Conservation (phyloP, 768 basidiomycete genomes). For the Tremella fuciformis region DNA sequence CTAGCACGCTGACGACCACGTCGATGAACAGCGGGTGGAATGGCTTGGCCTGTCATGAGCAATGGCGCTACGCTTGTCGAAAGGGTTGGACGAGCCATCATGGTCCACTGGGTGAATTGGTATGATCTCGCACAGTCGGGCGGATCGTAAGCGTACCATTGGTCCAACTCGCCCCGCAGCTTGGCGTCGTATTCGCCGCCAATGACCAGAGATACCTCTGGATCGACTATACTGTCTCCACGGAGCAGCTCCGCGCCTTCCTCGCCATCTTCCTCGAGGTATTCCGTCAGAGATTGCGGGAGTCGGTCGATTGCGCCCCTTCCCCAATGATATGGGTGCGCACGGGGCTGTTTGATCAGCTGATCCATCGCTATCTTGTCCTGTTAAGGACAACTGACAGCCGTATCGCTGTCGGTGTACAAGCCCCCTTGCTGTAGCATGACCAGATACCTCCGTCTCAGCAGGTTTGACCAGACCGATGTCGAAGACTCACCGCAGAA, state of each 20-base stretch:
- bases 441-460: conserved; percentile 38
- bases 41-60: too few relatives aligned
- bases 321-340: neutral
- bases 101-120: neutral
- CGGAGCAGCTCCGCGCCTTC: neutral
- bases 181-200: neutral
- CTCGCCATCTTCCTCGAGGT: neutral
- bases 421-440: conserved; percentile 47
- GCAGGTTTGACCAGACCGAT: too few relatives aligned
- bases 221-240: neutral
- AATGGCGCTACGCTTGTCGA: too few relatives aligned
- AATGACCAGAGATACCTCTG: neutral
- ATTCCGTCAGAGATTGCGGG: neutral
- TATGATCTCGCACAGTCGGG: neutral
- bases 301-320: neutral
- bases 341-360: neutral
- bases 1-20: neutral
- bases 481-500: neutral
- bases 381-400: neutral
- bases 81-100: too few relatives aligned
- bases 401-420: conserved; percentile 53
- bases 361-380: neutral
- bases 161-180: neutral
- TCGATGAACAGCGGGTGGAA: neutral
- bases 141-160: neutral